A percentile compares a stretch with the other conserved stretches of the same genome.
These are phyloP conservation scores for Diaporthe ilicicola DNA, from an alignment of 2,329 filamentous ascomycete species.

Conservation along the genomic window DNA sequence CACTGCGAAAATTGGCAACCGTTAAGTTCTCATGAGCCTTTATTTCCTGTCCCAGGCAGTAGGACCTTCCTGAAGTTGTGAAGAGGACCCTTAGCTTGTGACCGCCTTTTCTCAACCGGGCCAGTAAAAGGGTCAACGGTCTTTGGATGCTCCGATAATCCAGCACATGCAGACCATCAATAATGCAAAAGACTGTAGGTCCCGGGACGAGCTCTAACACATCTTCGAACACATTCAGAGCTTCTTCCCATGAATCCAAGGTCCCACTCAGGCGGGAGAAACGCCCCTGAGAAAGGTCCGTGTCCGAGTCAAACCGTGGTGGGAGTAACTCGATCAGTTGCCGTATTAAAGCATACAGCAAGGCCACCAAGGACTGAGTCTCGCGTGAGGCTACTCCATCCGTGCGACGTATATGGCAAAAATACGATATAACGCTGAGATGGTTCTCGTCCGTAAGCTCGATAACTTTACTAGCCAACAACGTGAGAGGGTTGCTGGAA, in stretches of 20 bases:
- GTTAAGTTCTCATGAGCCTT: not conserved
- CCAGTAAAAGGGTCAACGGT: not conserved
- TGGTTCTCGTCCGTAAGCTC: not conserved
- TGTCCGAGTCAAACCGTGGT: not conserved
- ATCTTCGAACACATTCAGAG: not conserved
- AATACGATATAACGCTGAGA: conserved; percentile 34
- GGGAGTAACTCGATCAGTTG: conserved; percentile 19
- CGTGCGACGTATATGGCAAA: conserved; percentile 31
- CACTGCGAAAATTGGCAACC: not conserved
- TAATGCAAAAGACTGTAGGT: not conserved
- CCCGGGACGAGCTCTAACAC: not conserved
- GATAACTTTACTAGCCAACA: conserved; percentile 27
- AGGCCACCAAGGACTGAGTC: not conserved
- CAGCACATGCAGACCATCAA: conserved; percentile 17
- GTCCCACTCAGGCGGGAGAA: not conserved
- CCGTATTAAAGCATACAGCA: conserved; percentile 19
- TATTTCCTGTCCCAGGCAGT: conserved; percentile 26
- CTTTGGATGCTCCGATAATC: not conserved
- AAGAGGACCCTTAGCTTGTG: conserved; percentile 1
- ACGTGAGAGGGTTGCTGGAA: conserved; percentile 25
- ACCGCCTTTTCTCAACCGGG: not conserved
- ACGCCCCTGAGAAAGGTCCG: not conserved
- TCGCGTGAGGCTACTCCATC: not conserved
- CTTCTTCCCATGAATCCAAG: not conserved
- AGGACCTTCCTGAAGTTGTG: conserved; percentile 5